A percentile compares a stretch with the other conserved stretches of the same genome.
phyloP scores from a whole-genome alignment of 805 yeast genomes.

The Alloascoidea africana region DNA sequence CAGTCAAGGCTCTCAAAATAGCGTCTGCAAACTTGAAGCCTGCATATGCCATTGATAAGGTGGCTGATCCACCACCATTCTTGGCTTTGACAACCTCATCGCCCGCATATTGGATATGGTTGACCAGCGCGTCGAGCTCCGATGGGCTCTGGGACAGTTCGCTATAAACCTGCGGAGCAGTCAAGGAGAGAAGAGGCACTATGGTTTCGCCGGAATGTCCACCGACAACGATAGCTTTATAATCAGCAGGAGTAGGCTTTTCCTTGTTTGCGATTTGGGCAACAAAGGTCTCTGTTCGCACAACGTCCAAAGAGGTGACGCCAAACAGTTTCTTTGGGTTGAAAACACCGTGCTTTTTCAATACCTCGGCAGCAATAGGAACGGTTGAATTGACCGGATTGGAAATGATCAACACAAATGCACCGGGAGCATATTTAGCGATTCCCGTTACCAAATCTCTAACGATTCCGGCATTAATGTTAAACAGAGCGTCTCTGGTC shows the following conservation, averaged over 20 bases:
- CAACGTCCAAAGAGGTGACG: slow-evolving; percentile 78
- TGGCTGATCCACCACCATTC: slow-evolving; percentile 90
- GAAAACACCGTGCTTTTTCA: slow-evolving; percentile 50
- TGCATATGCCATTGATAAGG: slow-evolving; percentile 91
- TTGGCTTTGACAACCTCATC: slow-evolving; percentile 95
- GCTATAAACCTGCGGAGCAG: slow-evolving; percentile 19
- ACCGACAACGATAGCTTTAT: slow-evolving; percentile 62
- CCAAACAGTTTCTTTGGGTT: slow-evolving; percentile 70
- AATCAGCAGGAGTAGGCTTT: slow-evolving; percentile 37
- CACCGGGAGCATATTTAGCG: slow-evolving; percentile 56
- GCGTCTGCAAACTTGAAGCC: slow-evolving; percentile 71
- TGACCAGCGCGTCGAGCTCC: slow-evolving; percentile 42
- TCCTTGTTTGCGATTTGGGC: slow-evolving; percentile 37
- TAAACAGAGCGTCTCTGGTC: slow-evolving; percentile 84
- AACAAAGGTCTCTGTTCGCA: slow-evolving; percentile 74
- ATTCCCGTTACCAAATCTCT: slow-evolving; percentile 59
- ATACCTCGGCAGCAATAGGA: slow-evolving; percentile 73
- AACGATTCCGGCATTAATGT: slow-evolving; percentile 72
- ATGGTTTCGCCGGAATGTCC: slow-evolving; percentile 95
- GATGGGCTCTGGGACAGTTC: slow-evolving; percentile 17
- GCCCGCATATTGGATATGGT: slow-evolving; percentile 92
- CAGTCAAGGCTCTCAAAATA: slow-evolving; percentile 30
- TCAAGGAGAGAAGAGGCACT: slow-evolving; percentile 59
- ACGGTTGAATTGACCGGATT: slow-evolving; percentile 93
- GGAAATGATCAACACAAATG: slow-evolving; percentile 70